Base-by-base conservation (phyloP, 129 eudicot species). In the Solidago caesia region DNA sequence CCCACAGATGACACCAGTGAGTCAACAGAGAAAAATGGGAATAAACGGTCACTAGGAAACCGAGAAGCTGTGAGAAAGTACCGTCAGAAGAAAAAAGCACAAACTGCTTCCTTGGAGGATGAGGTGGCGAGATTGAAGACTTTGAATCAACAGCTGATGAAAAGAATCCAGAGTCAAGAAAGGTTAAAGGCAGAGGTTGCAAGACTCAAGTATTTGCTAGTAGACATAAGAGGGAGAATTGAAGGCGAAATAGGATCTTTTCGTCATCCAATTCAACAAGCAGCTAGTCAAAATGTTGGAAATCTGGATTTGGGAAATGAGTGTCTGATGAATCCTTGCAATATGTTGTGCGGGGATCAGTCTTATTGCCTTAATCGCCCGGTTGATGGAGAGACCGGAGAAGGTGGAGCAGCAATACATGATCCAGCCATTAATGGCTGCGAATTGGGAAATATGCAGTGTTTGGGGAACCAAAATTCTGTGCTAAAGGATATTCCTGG, bases 161-260 rank as follows among this genome's bases (percentile, higher is more conserved):
- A 84, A 79, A 88, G 91, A 79, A 64, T 90, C 39, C 89, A 90
- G 75, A 86, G 92, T 67, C 96, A 88, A 73, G 89, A 89, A 44
- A 83, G 77, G 44, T 73, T 90, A 75, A 96, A 94, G 71, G 89
- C 91, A 53, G 98, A 88, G 82, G 70, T 87, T 45, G 88, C 96
- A 4, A 86, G 98, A 83, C 88, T 90, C 47, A 94, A 90, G 87
- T 88, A 92, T 77, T 82, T 93, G 86, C 96, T 93, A 68, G 96
- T 93, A 73, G 97, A 93, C 71, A 73, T 90, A 45, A 75, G 97
- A 79, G 97, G 96, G 67, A 88, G 97, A 72, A 90, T 88, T 57
- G 96, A 90, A 83, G 96, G 98, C 43, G 98, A 88, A 78, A 86
- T 93, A 74, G 97, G 97, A 5, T 81, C 89, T 48, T 90, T 90